Base-by-base conservation (phyloP, 768 basidiomycete genomes). In the Suillus luteus region DNA sequence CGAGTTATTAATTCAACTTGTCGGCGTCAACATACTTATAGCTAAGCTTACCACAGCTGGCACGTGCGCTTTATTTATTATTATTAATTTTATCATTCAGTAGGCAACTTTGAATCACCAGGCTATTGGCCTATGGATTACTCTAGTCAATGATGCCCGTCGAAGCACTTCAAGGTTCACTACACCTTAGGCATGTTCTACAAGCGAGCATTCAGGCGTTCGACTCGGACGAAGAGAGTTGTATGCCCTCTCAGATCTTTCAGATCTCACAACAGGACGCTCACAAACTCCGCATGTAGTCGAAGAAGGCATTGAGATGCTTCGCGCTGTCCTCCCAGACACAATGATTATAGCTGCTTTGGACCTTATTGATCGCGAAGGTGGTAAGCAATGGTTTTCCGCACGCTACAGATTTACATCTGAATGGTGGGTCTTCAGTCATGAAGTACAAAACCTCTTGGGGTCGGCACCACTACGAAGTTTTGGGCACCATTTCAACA, bases 331-430 rank as follows among this genome's bases (percentile, higher is more conserved):
- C 60, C 82, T 92, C 67, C 83, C 91, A 1, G 87, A 90, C 63
- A 81, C 78, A 22, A 78, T 88, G 15, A 73, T 93, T 22, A 69
- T 91, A 2, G 88, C 89, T 22, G 90, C 92, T 6, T 75, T 94
- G 31, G 90, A 94, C 70, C 77, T 93, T n/a, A 79, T 93, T 51
- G 92, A 94, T 73, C 81, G 84, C 37, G 82, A 83, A 63, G 84
- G 83, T 67, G 89, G 92, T 91, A 67, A 37, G 81, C 67, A 2
- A 19, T 44, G 14, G 31, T 31, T 49, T 41, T 44, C 35, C 33
- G 51, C 4, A 9, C 38, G 14, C 27, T 27, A 35, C 38, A 15
- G 2, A 46, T 43, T n/a, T 48, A 61, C 55, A 67, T 48, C 7
- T 59, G 48, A 63, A 35, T 51, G n/a, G 12, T 19, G 33, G 14